These are phyloP conservation scores for Biscutella auriculata DNA, from an alignment of 441 rosid genomes.

Conservation along the genomic window DNA sequence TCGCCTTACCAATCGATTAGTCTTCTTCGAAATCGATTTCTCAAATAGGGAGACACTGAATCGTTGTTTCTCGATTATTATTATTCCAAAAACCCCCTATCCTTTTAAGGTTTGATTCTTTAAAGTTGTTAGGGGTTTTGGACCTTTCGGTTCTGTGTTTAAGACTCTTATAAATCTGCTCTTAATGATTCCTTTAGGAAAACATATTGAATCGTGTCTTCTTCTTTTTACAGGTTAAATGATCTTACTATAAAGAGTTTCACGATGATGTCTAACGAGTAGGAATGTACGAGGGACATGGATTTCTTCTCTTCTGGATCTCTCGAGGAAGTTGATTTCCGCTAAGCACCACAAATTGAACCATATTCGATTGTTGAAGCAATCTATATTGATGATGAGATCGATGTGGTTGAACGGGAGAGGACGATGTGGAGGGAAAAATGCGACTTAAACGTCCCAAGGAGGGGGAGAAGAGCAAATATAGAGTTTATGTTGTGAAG, in stretches of 20 bases:
- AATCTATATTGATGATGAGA: conserved; percentile 64
- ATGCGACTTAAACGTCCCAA: conserved; percentile 62
- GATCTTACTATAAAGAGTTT: background rate
- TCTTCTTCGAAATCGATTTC: no score
- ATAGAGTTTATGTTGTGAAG: conserved; percentile 40
- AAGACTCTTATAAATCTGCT: background rate
- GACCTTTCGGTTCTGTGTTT: background rate
- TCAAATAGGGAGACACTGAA: no score
- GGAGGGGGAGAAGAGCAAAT: conserved; percentile 48
- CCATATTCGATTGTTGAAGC: conserved; percentile 47
- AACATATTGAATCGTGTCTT: background rate
- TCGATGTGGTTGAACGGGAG: conserved; percentile 76
- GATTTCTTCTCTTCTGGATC: conserved; percentile 41
- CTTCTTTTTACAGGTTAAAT: background rate
- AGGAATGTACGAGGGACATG: conserved; percentile 62
- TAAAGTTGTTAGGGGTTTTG: no score
- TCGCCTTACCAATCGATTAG: no score
- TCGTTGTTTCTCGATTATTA: no score
- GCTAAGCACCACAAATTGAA: conserved; percentile 29
- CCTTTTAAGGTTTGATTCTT: background rate
- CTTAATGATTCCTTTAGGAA: background rate
- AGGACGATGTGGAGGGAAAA: conserved; percentile 88
- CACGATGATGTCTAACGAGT: conserved; percentile 60
- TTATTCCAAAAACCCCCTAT: no score
- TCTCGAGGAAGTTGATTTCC: conserved; percentile 37